Base-by-base conservation (phyloP, 441 rosid species). In the Croton laevigatus region DNA sequence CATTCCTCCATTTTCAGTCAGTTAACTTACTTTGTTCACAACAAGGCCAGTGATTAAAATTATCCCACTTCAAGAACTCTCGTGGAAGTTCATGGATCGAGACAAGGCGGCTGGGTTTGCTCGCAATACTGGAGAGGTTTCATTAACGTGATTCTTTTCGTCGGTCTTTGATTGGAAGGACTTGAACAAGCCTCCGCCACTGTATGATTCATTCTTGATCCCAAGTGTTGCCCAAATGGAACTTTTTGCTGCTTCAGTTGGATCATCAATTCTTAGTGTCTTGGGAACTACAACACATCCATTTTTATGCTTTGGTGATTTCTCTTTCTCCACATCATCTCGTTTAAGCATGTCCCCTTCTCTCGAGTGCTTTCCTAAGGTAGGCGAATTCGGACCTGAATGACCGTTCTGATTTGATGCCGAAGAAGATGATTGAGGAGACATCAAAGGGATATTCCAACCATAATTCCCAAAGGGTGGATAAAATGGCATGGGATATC, bases 151-250 rank as follows among this genome's bases (percentile, higher is more conserved):
- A 61, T 76, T 75, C 79, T 85, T 89, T 61, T 81, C 80, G 59
- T 66, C 68, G 19, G 66, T 80, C 78, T 91, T 88, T 0, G 83
- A 52, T 46, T 91, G 84, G 75, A 93, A 85, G 58, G 84, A 89
- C 83, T 86, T 84, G 79, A 88, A 86, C 72, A 89, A 73, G 22
- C 85, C 86, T 57, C 82, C 86, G 42, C 77, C 74, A 34, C 76
- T 70, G 34, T 78, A 60, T 13, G 80, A 79, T 53, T 89, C 98
- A 62, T 91, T 86, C 84, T 84, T 87, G 70, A 94, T 89, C 61
- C 97, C 98, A 0, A 91, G 82, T 0, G 97, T 91, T 73, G 89
- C 81, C 98, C 98, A 94, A 80, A 94, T 94, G 9, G 98, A 91
- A 76, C 98, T 94, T 81, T 87, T 94, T 13, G 98, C 96, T 1